Conservation (phyloP, 2,329 filamentous ascomycete genomes). For the Parastagonospora avenae region DNA sequence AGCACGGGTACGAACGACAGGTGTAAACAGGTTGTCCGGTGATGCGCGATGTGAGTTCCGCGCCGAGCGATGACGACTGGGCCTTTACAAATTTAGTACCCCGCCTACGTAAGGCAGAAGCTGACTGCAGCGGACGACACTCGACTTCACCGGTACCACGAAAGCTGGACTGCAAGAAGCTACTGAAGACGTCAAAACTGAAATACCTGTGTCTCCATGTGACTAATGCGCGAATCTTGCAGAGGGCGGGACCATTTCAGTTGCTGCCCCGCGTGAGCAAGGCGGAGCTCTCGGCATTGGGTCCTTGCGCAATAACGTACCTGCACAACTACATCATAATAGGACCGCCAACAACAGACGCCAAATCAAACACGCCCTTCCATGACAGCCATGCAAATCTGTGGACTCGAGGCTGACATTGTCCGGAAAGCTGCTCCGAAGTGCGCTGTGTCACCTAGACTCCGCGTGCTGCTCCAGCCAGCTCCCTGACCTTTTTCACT, state of each 20-base stretch:
- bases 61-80: conserved; percentile 31
- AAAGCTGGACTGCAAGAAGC: neutral
- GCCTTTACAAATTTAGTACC: conserved; percentile 28
- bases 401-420: neutral
- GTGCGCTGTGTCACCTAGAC: too few species aligned
- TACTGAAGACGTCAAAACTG: neutral
- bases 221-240: neutral
- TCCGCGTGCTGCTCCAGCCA: neutral
- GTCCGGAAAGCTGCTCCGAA: neutral
- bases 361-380: neutral
- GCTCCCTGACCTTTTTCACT: conserved; percentile 55
- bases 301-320: neutral
- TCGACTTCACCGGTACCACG: neutral
- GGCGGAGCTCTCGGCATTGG: conserved; percentile 1
- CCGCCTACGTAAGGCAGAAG: conserved; percentile 12
- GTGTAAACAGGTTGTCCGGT: conserved; percentile 21
- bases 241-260: neutral
- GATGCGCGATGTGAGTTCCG: conserved; percentile 19
- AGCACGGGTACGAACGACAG: conserved; percentile 10
- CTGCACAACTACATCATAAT: neutral
- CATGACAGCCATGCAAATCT: neutral
- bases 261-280: conserved; percentile 3
- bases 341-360: neutral
- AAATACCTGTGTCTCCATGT: neutral
- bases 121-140: conserved; percentile 5